Percentiles rank a stretch among this genome's conserved stretches.
phyloP scores from a whole-genome alignment of 208 protist genomes.

The Naegleria gruberi region DNA sequence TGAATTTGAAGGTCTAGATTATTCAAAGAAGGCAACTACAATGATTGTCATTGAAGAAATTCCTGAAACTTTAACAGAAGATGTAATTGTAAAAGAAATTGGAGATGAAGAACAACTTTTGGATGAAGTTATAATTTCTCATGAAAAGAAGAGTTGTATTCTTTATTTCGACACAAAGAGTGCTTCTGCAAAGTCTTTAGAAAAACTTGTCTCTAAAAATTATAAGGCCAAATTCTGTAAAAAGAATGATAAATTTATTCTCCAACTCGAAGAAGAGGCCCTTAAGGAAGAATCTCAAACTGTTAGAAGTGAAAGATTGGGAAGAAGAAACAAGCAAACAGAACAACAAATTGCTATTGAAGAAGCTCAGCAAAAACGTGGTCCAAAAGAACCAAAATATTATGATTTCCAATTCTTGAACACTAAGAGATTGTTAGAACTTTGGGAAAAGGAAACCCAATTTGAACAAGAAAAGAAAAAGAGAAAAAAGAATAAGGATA shows the following conservation, averaged over 20 bases:
- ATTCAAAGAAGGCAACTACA: slow-evolving; percentile 44
- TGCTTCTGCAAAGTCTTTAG: not conserved
- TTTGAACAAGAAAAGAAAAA: not conserved
- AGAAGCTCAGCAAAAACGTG: not conserved
- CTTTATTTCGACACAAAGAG: slow-evolving; percentile 13
- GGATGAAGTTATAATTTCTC: not conserved
- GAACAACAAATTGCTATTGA: not conserved
- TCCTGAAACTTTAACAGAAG: not conserved
- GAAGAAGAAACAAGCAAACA: not conserved
- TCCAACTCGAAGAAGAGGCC: not conserved
- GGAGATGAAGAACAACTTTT: not conserved
- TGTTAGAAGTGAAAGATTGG: not conserved
- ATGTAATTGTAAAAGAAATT: not conserved
- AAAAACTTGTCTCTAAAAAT: not conserved
- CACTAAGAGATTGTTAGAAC: not conserved
- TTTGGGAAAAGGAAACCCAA: not conserved
- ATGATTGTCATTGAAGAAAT: slow-evolving; percentile 13
- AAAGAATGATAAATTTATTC: slow-evolving; percentile 12
- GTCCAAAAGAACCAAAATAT: slow-evolving; percentile 2
- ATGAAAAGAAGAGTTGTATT: not conserved
- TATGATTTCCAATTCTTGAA: slow-evolving; percentile 12
- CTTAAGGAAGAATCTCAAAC: not conserved
- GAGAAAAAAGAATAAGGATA: not conserved
- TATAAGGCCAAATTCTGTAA: not conserved
- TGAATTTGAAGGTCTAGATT: slow-evolving; percentile 88